These are phyloP conservation scores for Phylloporus scabripes DNA, from an alignment of 768 basidiomycete species.

Conservation along the genomic window DNA sequence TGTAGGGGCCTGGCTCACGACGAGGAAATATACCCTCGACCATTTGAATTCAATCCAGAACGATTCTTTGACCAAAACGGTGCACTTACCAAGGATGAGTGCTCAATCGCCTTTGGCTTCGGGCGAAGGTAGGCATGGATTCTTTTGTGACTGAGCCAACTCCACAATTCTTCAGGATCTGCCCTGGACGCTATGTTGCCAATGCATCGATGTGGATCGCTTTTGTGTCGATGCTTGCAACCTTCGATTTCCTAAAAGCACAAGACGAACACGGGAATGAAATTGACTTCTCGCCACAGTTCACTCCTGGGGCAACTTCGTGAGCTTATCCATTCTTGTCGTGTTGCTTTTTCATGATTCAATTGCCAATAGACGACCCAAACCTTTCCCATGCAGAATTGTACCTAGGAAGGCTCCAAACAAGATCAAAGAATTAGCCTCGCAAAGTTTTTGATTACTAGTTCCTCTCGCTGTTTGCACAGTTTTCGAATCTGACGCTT, in stretches of 20 bases:
- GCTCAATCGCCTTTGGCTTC: slow-evolving; percentile 18
- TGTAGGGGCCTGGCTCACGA: slow-evolving; percentile 38
- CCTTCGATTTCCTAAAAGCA: slow-evolving; percentile 20
- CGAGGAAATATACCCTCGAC: slow-evolving; percentile 33
- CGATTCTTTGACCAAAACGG: slow-evolving; percentile 29
- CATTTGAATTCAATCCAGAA: slow-evolving; percentile 38
- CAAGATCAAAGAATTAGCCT: slow-evolving; percentile 9
- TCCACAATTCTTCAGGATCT: slow-evolving; percentile 11
- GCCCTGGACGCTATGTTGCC: slow-evolving; percentile 21
- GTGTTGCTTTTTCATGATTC: background rate
- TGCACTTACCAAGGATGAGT: slow-evolving; percentile 4
- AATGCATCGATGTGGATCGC: slow-evolving; percentile 25
- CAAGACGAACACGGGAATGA: slow-evolving; percentile 20
- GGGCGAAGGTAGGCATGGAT: slow-evolving; percentile 18
- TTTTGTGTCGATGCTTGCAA: slow-evolving; percentile 19
- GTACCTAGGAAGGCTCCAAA: slow-evolving; percentile 11
- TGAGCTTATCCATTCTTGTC: slow-evolving; percentile 8
- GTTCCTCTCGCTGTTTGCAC: background rate
- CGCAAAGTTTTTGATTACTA: slow-evolving; percentile 3
- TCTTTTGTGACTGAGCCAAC: background rate
- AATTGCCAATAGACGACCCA: slow-evolving; percentile 15
- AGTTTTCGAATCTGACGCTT: background rate
- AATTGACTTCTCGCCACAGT: slow-evolving; percentile 22
- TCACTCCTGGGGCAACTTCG: slow-evolving; percentile 16
- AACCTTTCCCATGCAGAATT: slow-evolving; percentile 20